These are phyloP conservation scores for Thalassia testudinum DNA, from an alignment of 116 monocot species.

Conservation along the genomic window DNA sequence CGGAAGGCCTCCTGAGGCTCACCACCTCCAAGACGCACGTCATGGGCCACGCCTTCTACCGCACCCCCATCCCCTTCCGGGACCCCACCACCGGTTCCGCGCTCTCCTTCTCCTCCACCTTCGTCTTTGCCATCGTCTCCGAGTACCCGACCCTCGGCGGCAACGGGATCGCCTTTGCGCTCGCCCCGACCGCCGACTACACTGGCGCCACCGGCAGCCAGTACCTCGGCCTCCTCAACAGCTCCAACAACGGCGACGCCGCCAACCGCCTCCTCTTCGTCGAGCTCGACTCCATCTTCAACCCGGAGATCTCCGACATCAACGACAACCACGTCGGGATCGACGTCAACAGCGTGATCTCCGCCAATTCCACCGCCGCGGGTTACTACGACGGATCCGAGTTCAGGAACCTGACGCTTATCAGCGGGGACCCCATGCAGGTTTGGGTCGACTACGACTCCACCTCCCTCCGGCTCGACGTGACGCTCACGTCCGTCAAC, in stretches of 20 bases:
- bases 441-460: constrained; percentile 28
- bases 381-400: constrained; percentile 12
- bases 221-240: constrained; percentile 23
- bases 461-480: neutral
- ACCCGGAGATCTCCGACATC: constrained; percentile 39
- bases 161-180: constrained; percentile 9
- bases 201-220: neutral
- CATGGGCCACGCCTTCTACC: constrained; percentile 32
- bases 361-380: constrained; percentile 10
- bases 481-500: constrained; percentile 14
- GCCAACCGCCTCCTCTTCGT: constrained; percentile 33
- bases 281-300: constrained; percentile 44
- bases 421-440: constrained; percentile 16
- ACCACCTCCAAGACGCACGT: constrained; percentile 26
- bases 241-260: constrained; percentile 15
- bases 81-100: constrained; percentile 7
- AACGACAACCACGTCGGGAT: constrained; percentile 51
- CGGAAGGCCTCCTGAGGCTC: constrained; percentile 21
- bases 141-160: constrained; percentile 4
- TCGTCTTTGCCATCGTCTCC: constrained; percentile 16
- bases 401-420: constrained; percentile 11
- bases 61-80: constrained; percentile 5
- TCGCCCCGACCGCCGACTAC: constrained; percentile 7
- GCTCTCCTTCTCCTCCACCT: constrained; percentile 23
- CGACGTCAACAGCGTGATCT: constrained; percentile 25